Percentiles rank a stretch among this genome's conserved stretches.
Evolutionary conservation across 192 early-diverging fungal species (phyloP).

Genomic region (Mortierella hygrophila): DNA sequence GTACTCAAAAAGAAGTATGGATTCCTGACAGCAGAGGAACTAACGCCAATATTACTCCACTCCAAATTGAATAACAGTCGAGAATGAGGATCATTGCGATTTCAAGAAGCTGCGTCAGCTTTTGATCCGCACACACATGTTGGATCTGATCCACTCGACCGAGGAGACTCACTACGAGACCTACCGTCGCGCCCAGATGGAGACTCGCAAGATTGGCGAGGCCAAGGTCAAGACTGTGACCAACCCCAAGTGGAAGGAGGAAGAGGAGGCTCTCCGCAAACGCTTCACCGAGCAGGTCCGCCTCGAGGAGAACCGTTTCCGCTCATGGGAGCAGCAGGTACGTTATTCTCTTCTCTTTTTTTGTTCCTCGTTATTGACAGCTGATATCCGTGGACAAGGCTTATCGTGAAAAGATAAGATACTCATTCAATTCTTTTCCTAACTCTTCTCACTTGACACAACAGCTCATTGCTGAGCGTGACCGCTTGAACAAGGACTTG

Average conservation of each 20-base stretch:
- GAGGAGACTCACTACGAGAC: constrained; percentile 96
- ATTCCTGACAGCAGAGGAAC: neutral
- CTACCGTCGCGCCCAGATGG: constrained; percentile 88
- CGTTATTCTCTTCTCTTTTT: neutral
- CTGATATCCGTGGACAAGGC: neutral
- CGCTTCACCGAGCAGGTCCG: constrained; percentile 99
- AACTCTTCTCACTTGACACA: neutral
- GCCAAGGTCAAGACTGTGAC: constrained; percentile 81
- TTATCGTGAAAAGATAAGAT: neutral
- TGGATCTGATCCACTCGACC: constrained; percentile 93
- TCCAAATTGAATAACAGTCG: constrained; percentile 64
- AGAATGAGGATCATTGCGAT: constrained; percentile 98
- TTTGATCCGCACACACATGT: constrained; percentile 96
- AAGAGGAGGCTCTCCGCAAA: constrained; percentile 95
- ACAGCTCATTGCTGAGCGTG: constrained; percentile 92
- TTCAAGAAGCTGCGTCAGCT: constrained; percentile 96
- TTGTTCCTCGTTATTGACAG: neutral
- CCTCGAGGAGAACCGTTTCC: constrained; percentile 96
- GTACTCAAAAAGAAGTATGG: too few relatives aligned
- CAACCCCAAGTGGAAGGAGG: constrained; percentile 97
- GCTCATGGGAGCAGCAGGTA: constrained; percentile 96
- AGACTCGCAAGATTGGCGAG: constrained; percentile 88
- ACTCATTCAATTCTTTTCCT: neutral
- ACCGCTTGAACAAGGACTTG: constrained; percentile 98
- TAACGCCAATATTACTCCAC: neutral